Base-by-base conservation (phyloP, 129 eudicot genomes). In the Ambrosia trifida region DNA sequence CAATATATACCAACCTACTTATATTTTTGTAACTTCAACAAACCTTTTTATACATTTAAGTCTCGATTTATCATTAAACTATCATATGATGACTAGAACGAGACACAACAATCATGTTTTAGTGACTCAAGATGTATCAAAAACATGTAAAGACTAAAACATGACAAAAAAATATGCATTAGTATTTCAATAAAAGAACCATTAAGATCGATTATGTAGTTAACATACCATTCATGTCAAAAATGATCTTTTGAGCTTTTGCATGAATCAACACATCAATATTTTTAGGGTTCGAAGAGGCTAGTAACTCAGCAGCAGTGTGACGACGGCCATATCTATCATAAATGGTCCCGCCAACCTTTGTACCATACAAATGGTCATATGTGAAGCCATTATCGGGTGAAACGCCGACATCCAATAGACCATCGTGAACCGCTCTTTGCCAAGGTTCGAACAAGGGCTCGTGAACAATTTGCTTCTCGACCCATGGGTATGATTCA, bases 331-430 rank as follows among this genome's bases (percentile, higher is more conserved):
- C 97, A 18, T 47, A 68, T 32, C 76, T 73, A 44, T 94, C 98
- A 68, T 89, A 94, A 51, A 86, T 89, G 58, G 95, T 89, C 24
- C 98, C 98, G 11, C 98, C 96, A 38, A 89, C 87, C 66, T 93
- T 93, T 56, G 98, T 89, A 40, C 98, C 98, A 14, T 85, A 85
- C n/a, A 87, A n/a, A 74, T 93, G 98, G 60, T 93, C 96, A 68
- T 83, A 93, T 32, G 96, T 87, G 77, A 83, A 87, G 40, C 98
- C 98, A 33, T 93, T 93, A 69, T 77, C 67, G 7, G 98, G 98
- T 18, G 95, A 82, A 60, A 89, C 33, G 49, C 98, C 96, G 14
- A 60, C 79, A 30, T 93, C 96, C 64, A 93, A 16, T 2, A 93
- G 81, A 61, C 95, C 84, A 1, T 94, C 91, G 33, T 75, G 92